Conservation (phyloP, 2,329 filamentous ascomycete species). For the Cadophora gregata region DNA sequence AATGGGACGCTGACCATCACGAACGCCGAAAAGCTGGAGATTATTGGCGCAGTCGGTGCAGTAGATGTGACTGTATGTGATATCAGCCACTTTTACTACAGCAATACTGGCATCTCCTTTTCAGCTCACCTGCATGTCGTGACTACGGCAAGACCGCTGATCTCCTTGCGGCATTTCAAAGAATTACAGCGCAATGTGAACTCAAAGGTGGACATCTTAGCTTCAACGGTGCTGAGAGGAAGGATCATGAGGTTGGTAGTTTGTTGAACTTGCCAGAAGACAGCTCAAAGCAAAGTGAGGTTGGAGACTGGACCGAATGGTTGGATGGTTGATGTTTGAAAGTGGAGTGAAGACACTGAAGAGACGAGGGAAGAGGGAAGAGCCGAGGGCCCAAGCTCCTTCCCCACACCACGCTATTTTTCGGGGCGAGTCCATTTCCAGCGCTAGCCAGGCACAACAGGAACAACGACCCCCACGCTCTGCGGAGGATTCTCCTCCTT, state of each 20-base stretch:
- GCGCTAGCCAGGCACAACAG: background rate
- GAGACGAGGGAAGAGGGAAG: background rate
- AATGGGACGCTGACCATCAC: conserved; percentile 54
- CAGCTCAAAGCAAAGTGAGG: background rate
- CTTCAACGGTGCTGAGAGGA: background rate
- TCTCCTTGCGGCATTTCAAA: conserved; percentile 73
- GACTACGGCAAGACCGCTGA: conserved; percentile 76
- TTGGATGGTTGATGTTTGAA: background rate
- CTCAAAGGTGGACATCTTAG: conserved; percentile 62
- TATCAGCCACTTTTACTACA: conserved; percentile 25
- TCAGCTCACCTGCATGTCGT: conserved; percentile 79
- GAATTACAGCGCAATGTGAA: conserved; percentile 79
- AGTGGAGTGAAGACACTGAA: background rate
- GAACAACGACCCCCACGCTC: background rate
- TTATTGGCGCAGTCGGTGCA: conserved; percentile 75
- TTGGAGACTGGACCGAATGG: background rate
- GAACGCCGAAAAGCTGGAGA: conserved; percentile 62
- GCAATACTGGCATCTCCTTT: background rate
- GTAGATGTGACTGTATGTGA: conserved; percentile 74
- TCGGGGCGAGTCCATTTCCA: background rate
- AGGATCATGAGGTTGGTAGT: background rate
- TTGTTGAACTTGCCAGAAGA: background rate
- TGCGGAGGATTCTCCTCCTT: background rate
- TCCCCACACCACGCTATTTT: conserved; percentile 3
- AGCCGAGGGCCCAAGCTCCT: background rate